Conservation (phyloP, 768 basidiomycete species). For the Amanita inopinata region DNA sequence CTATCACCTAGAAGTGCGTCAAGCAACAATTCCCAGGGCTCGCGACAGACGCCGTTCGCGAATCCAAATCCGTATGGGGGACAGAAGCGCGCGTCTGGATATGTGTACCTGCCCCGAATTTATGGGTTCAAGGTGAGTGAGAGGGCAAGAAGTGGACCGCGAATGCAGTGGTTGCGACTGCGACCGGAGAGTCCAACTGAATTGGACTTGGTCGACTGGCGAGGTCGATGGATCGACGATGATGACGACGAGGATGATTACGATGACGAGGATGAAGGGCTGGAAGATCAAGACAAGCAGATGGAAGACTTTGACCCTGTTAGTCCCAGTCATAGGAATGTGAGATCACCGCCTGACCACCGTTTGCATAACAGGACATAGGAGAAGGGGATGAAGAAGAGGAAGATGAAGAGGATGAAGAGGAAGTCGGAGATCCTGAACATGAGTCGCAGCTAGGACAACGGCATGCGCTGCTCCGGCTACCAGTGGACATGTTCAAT, state of each 20-base stretch:
- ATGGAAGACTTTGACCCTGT: slow-evolving; percentile 88
- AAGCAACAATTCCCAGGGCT: slow-evolving; percentile 36
- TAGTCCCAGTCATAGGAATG: slow-evolving; percentile 17
- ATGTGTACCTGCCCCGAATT: slow-evolving; percentile 85
- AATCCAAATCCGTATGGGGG: slow-evolving; percentile 88
- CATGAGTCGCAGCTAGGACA: slow-evolving; percentile 24
- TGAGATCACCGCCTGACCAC: slow-evolving; percentile 1
- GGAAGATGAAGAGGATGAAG: slow-evolving; percentile 55
- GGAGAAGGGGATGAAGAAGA: slow-evolving; percentile 49
- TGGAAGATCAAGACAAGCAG: slow-evolving; percentile 57
- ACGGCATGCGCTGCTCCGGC: slow-evolving; percentile 16
- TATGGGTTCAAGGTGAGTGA: slow-evolving; percentile 98
- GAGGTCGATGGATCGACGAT: slow-evolving; percentile 77
- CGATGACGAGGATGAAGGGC: slow-evolving; percentile 54
- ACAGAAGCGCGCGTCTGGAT: slow-evolving; percentile 79
- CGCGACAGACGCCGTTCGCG: slow-evolving; percentile 50
- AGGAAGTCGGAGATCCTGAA: slow-evolving; percentile 35
- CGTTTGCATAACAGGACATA: slow-evolving; percentile 31
- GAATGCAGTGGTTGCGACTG: slow-evolving; percentile 94
- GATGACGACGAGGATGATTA: slow-evolving; percentile 47
- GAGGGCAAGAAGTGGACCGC: slow-evolving; percentile 85
- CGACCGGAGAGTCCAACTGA: slow-evolving; percentile 75
- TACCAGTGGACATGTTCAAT: slow-evolving; percentile 12
- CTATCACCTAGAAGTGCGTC: slow-evolving; percentile 46
- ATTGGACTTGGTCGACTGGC: slow-evolving; percentile 82